Percentiles rank a stretch among this genome's conserved stretches.
Evolutionary conservation across 129 eudicot species (phyloP).

Genomic region (Chrysanthemum lavandulifolium): DNA sequence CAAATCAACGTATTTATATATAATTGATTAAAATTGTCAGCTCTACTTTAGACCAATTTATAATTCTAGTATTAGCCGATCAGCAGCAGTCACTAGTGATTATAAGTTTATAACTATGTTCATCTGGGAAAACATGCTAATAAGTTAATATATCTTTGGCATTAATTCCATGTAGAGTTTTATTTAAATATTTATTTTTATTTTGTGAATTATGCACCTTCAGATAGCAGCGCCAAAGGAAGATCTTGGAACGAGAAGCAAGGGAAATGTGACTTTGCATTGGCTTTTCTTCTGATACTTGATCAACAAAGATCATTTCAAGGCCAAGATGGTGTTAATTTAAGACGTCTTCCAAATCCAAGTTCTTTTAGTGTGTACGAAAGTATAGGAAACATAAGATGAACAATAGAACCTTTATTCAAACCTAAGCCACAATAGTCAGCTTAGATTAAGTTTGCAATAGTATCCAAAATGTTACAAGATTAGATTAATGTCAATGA

Average conservation of each 20-base stretch:
- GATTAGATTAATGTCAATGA: too few species aligned
- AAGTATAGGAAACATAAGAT: too few species aligned
- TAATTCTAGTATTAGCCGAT: not conserved
- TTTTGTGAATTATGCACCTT: not conserved
- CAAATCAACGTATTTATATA: too few species aligned
- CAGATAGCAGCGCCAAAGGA: constrained; percentile 56
- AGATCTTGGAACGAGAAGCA: constrained; percentile 74
- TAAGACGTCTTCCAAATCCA: constrained; percentile 54
- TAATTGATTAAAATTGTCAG: not conserved
- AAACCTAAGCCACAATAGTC: too few species aligned
- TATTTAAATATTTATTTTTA: not conserved
- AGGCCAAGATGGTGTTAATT: constrained; percentile 36
- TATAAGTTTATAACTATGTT: too few species aligned
- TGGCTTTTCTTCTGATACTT: constrained; percentile 61
- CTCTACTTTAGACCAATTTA: not conserved
- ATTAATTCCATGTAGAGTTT: not conserved
- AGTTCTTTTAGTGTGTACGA: constrained; percentile 33
- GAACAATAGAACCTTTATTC: too few species aligned
- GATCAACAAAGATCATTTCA: constrained; percentile 45
- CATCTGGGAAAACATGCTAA: not conserved
- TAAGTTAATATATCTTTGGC: constrained; percentile 7
- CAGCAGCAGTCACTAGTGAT: too few species aligned
- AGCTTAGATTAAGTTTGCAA: too few species aligned
- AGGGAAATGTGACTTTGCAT: constrained; percentile 69
- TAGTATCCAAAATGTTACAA: too few species aligned